phyloP scores from a whole-genome alignment of 495 filamentous ascomycete genomes.

The Penicillium daleae region DNA sequence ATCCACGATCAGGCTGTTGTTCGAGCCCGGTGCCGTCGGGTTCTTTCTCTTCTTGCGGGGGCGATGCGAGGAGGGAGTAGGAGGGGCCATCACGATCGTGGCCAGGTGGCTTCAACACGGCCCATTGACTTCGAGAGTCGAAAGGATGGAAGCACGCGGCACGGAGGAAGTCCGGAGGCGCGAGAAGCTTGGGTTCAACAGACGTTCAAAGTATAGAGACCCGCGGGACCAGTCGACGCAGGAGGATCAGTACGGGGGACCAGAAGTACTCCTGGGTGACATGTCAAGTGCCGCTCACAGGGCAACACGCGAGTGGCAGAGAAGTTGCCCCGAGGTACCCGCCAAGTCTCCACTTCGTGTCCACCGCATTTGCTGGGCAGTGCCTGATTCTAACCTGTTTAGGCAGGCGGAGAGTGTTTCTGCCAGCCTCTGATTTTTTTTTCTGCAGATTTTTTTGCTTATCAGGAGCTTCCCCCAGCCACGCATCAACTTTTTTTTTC shows the following conservation, averaged over 20 bases:
- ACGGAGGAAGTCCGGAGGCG: background rate
- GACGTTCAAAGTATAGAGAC: background rate
- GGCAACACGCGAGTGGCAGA: background rate
- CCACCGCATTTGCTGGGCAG: slow-evolving; percentile 12
- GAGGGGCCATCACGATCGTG: slow-evolving; percentile 36
- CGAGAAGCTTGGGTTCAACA: background rate
- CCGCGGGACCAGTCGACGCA: background rate
- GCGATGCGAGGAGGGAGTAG: slow-evolving; percentile 51
- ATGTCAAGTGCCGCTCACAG: background rate
- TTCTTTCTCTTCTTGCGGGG: slow-evolving; percentile 63
- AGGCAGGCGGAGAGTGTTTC: slow-evolving; percentile 37
- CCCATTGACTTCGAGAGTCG: slow-evolving; percentile 34
- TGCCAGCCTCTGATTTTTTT: slow-evolving; percentile 44
- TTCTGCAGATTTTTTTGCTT: slow-evolving; percentile 39
- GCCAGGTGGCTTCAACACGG: slow-evolving; percentile 16
- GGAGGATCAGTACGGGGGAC: slow-evolving; percentile 4
- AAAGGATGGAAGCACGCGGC: background rate
- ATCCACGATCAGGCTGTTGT: slow-evolving; percentile 55
- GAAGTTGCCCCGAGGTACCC: slow-evolving; percentile 19
- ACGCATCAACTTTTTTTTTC: slow-evolving; percentile 14
- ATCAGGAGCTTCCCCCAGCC: slow-evolving; percentile 36
- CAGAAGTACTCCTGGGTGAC: background rate
- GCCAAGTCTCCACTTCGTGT: slow-evolving; percentile 14
- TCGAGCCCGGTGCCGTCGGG: slow-evolving; percentile 50
- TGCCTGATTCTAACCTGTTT: slow-evolving; percentile 19